These are phyloP conservation scores for Cinnamomum micranthum DNA, from an alignment of 164 flowering plant genomes.

Conservation along the genomic window DNA sequence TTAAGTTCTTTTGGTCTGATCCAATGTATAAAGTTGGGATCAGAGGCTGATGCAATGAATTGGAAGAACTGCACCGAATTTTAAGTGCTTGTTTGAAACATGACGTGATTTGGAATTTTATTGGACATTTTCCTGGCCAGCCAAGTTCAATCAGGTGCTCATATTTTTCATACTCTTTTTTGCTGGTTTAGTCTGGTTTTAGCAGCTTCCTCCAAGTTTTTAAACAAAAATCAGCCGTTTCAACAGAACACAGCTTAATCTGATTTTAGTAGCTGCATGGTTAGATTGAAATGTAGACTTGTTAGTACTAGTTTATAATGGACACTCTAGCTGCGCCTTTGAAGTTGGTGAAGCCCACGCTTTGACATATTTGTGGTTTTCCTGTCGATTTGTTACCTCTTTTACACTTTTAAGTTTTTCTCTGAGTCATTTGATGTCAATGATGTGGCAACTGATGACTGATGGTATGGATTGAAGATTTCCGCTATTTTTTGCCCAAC, in stretches of 20 bases:
- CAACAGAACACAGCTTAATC: no score
- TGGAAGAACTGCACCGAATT: neutral
- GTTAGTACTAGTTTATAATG: neutral
- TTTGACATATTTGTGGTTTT: neutral
- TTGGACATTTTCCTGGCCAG: neutral
- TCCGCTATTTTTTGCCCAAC: neutral
- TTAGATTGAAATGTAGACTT: neutral
- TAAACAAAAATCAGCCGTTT: no score
- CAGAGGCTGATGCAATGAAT: neutral
- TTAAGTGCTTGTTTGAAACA: neutral
- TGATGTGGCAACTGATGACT: neutral
- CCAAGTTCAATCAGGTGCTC: neutral
- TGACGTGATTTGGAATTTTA: no score
- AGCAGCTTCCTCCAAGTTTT: no score
- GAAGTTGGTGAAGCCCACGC: neutral
- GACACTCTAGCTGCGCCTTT: neutral
- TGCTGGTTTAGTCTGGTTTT: neutral
- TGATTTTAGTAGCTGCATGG: no score
- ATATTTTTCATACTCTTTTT: neutral
- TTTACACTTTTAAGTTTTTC: neutral
- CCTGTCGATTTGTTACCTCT: neutral
- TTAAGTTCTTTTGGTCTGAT: neutral
- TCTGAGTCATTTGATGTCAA: neutral
- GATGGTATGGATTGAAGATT: conserved; percentile 1
- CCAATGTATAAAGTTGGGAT: neutral